A percentile compares a stretch with the other conserved stretches of the same genome.
Conservation (phyloP, 2,329 filamentous ascomycete genomes). For the Penicillium psychrosexuale region DNA sequence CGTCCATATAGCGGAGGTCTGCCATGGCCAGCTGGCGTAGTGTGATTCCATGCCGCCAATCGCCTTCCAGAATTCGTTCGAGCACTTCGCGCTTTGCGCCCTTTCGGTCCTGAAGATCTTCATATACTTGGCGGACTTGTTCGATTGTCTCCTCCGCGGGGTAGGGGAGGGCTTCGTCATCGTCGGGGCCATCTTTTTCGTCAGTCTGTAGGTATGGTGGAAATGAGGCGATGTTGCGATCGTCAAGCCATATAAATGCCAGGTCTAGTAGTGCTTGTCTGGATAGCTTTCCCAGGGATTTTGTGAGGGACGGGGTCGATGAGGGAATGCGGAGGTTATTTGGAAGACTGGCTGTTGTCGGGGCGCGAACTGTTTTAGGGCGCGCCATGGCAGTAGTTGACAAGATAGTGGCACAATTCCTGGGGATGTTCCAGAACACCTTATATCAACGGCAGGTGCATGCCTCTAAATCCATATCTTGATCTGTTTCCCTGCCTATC, state of each 20-base stretch:
- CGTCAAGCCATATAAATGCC: slow-evolving; percentile 73
- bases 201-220: slow-evolving; percentile 57
- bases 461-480: background rate
- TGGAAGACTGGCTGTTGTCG: slow-evolving; percentile 69
- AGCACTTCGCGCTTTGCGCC: slow-evolving; percentile 54
- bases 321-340: slow-evolving; percentile 67
- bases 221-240: slow-evolving; percentile 59
- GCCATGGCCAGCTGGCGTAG: slow-evolving; percentile 55
- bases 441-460: background rate
- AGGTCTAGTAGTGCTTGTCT: slow-evolving; percentile 69
- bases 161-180: slow-evolving; percentile 65
- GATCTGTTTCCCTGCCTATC: background rate
- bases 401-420: background rate
- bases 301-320: slow-evolving; percentile 61
- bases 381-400: slow-evolving; percentile 28
- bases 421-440: no score
- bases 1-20: slow-evolving; percentile 53
- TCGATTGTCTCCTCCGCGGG: slow-evolving; percentile 63
- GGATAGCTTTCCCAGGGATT: slow-evolving; percentile 66
- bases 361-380: slow-evolving; percentile 48
- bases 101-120: slow-evolving; percentile 55
- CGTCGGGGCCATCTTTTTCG: slow-evolving; percentile 51
- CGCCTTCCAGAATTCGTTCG: slow-evolving; percentile 56
- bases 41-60: slow-evolving; percentile 56
- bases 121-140: slow-evolving; percentile 65